Base-by-base conservation (phyloP, 2,329 filamentous ascomycete species). In the Alternaria panax region DNA sequence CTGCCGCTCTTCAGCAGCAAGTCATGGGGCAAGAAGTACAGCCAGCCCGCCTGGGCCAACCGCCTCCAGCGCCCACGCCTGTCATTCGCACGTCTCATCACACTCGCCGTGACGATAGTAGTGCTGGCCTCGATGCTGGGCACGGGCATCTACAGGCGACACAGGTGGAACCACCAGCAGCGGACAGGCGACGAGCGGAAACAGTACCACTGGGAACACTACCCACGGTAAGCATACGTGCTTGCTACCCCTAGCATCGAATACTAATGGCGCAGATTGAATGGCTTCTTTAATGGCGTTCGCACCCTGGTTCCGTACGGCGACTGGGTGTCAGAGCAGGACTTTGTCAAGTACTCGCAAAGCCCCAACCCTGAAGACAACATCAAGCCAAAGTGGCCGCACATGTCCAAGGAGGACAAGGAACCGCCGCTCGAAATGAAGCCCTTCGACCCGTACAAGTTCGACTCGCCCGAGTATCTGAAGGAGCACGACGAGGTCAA, bases 401-500 rank as follows among this genome's bases (percentile, higher is more conserved):
- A 66, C 56, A 68, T 69, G 64, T 65, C 67, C 62, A 76, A 76
- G 55, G 74, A 77, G 47, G 68, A 69, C 70, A 77, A 77, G 63
- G 75, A 77, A 64, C 76, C 76, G 16, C 74, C 76, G 12, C 66
- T 77, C 50, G 71, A 78, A 62, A 74, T 75, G 81, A 3, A 80
- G 69, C 40, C 70, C 56, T 83, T 80, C 75, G 76, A 79, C 57
- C 82, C 82, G 11, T 84, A 84, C 65, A 78, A 80, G 56, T 82
- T 75, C 65, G 65, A 71, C 18, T 79, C 80, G 6, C 67, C 69
- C 57, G 75, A 78, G 51, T 83, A 82, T 70, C 80, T 80, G 43
- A 78, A 79, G 60, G 78, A 82, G 40, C 81, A 87, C 65, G 79
- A 84, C 53, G 78, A 81, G 18, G 85, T 89, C 14, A 80, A 86